Percentiles rank a stretch among this genome's conserved stretches.
phyloP scores from a whole-genome alignment of 2,329 filamentous ascomycete species.

The Colletotrichum siamense region DNA sequence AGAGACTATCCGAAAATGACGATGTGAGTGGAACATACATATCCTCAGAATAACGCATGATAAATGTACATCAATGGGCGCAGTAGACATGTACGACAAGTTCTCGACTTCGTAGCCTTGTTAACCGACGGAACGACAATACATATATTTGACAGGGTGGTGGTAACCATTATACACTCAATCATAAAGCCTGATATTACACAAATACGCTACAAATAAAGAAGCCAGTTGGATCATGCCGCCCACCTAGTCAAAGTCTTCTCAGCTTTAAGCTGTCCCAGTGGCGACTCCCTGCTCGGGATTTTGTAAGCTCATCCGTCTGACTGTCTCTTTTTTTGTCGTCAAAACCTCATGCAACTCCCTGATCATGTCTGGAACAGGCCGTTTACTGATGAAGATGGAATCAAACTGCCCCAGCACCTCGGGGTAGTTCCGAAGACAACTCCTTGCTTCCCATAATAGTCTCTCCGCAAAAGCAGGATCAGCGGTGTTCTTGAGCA shows the following conservation, averaged over 20 bases:
- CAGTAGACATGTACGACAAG: neutral
- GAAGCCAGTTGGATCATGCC: neutral
- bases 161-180: neutral
- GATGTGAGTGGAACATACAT: no score
- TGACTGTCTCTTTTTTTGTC: slow-evolving; percentile 1
- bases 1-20: neutral
- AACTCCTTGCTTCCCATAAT: slow-evolving; percentile 11
- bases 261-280: neutral
- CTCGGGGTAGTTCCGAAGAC: neutral
- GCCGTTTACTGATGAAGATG: neutral
- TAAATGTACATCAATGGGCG: neutral
- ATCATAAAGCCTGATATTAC: neutral
- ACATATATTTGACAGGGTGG: neutral
- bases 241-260: neutral
- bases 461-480: slow-evolving; percentile 5
- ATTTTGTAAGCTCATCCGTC: slow-evolving; percentile 1
- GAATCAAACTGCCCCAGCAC: slow-evolving; percentile 3
- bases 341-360: slow-evolving; percentile 11
- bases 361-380: neutral
- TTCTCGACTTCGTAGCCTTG: neutral
- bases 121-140: neutral
- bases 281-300: neutral
- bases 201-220: neutral
- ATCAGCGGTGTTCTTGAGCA: slow-evolving; percentile 4
- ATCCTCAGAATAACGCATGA: neutral